Percentiles rank a stretch among this genome's conserved stretches.
phyloP scores from a whole-genome alignment of 1,284 basidiomycete genomes.

The Cutaneotrichosporon arboriforme region DNA sequence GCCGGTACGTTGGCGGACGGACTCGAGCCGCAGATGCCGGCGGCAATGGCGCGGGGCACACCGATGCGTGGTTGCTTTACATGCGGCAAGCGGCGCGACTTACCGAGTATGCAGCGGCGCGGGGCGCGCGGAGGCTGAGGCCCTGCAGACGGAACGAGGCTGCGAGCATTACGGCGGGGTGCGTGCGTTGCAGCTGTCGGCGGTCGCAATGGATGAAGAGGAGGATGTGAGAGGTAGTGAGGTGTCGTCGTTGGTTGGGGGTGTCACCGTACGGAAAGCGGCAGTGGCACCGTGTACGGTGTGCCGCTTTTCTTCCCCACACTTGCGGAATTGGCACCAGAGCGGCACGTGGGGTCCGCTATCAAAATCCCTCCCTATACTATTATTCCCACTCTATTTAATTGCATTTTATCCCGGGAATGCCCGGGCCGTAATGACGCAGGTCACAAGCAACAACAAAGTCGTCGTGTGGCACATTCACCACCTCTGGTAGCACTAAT shows the following conservation, averaged over 20 bases:
- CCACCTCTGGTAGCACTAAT: too few relatives aligned
- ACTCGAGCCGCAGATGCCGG: conserved; percentile 2
- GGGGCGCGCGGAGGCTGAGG: background rate
- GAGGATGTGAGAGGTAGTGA: background rate
- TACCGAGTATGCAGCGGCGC: background rate
- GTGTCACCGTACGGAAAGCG: background rate
- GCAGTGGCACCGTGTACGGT: background rate
- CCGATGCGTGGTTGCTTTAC: too few relatives aligned
- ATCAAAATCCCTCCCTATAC: background rate
- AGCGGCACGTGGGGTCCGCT: background rate
- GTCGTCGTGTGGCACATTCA: too few relatives aligned
- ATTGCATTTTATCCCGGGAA: background rate
- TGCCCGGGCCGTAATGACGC: too few relatives aligned
- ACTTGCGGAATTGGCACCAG: background rate
- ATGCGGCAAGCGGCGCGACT: background rate
- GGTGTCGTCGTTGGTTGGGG: background rate
- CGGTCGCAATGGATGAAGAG: background rate
- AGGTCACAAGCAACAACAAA: too few relatives aligned
- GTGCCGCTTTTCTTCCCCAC: conserved; percentile 3
- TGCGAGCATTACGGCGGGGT: conserved; percentile 1
- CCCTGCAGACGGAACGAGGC: conserved; percentile 4
- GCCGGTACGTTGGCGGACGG: background rate
- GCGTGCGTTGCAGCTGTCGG: background rate
- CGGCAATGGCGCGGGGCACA: conserved; percentile 3
- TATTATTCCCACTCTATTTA: too few relatives aligned